Evolutionary conservation across 305 asterid genomes (phyloP), one percentile per base, ranked within the genome.

Genomic region (Salvia sclarea): DNA sequence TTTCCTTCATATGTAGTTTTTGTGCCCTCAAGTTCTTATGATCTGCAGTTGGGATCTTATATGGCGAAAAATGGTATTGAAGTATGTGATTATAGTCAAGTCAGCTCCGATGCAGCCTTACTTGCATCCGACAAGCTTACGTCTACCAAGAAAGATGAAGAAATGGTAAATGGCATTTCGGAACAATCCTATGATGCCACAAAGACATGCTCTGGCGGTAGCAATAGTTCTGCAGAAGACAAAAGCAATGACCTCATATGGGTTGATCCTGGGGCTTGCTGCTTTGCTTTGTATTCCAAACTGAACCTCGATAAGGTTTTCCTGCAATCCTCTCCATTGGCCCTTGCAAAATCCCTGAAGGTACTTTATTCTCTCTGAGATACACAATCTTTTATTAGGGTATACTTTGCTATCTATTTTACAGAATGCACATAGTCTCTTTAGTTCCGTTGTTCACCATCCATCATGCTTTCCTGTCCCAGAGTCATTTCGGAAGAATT

Each of bases 301-400:
- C 83, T 93, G 78, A 91, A 80, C 62, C 67, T 49, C 41, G 95
- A 87, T 41, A 82, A 86, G 69, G 86, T 91, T 76, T 57, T 88
- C 74, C 79, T 77, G 76, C 92, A 78, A 79, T 76, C 87, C 57
- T 87, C 98, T 49, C 97, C 98, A 70, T 74, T 94, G 78, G 96
- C 95, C 62, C 96, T 94, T 73, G 85, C 96, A 5, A 94, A 94
- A 79, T 96, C 97, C 77, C 70, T 94, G 35, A 94, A 94, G 96
- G 98, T 94, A 80, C 75, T 69, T 25, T 64, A 3, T 44, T 53
- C 38, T 49, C 20, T 63, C 67, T 45, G 71, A 58, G 8, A 63
- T n/a, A 50, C 47, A 40, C 40, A 54, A 57, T 37, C 53, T 60
- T 61, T 58, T 56, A 22, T 66, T 61, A 47, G 43, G 35, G 25